These are phyloP conservation scores for Aspergillus glaucus DNA, from an alignment of 2,329 filamentous ascomycete genomes.

Conservation along the genomic window DNA sequence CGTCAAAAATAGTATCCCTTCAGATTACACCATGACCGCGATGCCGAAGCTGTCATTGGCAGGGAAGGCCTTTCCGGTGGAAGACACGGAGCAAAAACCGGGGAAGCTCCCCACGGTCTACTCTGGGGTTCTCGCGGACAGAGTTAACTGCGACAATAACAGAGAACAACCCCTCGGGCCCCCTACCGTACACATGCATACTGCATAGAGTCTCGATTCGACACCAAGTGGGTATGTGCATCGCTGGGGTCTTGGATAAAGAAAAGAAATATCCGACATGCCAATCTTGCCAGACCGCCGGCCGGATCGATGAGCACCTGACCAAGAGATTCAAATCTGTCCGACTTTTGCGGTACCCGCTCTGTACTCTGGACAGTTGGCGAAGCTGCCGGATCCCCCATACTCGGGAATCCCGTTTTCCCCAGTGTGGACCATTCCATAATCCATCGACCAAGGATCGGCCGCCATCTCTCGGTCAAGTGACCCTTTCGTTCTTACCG, in stretches of 20 bases:
- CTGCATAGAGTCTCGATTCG: neutral
- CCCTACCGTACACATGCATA: neutral
- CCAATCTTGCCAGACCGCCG: conserved; percentile 2
- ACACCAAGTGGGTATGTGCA: neutral
- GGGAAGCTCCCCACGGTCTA: neutral
- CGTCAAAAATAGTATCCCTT: neutral
- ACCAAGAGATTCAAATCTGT: conserved; percentile 7
- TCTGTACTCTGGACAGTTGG: conserved; percentile 6
- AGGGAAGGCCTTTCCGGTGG: neutral
- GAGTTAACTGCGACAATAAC: neutral
- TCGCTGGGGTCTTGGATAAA: neutral
- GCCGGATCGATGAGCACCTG: conserved; percentile 2
- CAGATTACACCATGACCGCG: conserved; percentile 1
- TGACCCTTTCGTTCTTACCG: conserved; percentile 9
- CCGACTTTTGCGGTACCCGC: conserved; percentile 8
- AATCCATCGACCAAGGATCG: conserved; percentile 4
- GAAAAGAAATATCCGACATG: neutral
- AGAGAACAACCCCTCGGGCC: neutral
- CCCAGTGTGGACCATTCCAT: conserved; percentile 13
- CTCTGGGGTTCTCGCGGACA: neutral
- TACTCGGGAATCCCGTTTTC: conserved; percentile 14
- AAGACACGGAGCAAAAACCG: neutral
- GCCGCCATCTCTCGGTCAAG: conserved; percentile 14
- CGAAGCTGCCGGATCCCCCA: conserved; percentile 8
- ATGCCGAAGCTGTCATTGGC: conserved; percentile 2